Conservation (phyloP, 73 alveolate genomes). For the Paraurostyla sp. region DNA sequence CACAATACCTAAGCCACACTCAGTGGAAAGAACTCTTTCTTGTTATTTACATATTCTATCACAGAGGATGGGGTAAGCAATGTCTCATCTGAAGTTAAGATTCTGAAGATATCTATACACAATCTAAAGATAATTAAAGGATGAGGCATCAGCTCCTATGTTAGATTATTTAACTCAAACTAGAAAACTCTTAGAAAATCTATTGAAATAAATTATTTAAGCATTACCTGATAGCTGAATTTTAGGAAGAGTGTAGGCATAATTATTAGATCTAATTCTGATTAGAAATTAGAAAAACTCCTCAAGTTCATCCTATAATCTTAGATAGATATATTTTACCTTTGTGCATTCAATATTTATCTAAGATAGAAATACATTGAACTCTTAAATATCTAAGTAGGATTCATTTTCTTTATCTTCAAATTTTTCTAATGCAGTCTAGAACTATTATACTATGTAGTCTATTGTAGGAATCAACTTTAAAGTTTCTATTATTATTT, state of each 20-base stretch:
- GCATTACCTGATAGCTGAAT: neutral
- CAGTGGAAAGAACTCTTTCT: constrained; percentile 34
- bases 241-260: neutral
- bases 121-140: constrained; percentile 2
- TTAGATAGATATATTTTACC: neutral
- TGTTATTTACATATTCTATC: constrained; percentile 4
- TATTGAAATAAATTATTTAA: neutral
- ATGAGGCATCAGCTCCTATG: neutral
- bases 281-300: neutral
- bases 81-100: neutral
- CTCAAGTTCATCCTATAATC: constrained; percentile 9
- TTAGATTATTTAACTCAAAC: neutral
- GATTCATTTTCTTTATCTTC: neutral
- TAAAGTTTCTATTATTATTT: neutral
- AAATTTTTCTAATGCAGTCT: neutral
- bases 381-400: neutral
- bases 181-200: constrained; percentile 10
- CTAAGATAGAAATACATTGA: neutral
- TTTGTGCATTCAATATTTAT: neutral
- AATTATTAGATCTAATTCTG: neutral
- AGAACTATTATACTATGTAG: neutral
- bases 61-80: constrained; percentile 33
- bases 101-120: constrained; percentile 36
- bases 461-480: neutral
- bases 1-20: constrained; percentile 31